phyloP scores from a whole-genome alignment of 495 filamentous ascomycete species.

The Trichoderma erinaceum region DNA sequence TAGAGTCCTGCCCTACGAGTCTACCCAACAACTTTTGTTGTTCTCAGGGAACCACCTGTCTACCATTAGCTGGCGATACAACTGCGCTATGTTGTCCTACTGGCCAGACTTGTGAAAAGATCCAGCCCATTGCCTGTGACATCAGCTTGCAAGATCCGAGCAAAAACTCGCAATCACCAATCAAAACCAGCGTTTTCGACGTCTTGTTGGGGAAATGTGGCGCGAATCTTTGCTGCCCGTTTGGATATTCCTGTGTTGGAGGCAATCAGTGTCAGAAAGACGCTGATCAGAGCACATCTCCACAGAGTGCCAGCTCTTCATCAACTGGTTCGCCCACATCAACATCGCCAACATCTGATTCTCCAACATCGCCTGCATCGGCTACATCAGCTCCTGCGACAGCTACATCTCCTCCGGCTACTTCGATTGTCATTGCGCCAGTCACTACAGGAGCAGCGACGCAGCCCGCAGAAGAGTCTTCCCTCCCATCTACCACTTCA shows the following conservation, averaged over 20 bases:
- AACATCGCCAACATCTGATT: slow-evolving; percentile 21
- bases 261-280: slow-evolving; percentile 35
- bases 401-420: slow-evolving; percentile 12
- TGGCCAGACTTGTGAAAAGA: slow-evolving; percentile 54
- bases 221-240: slow-evolving; percentile 62
- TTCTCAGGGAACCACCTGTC: slow-evolving; percentile 52
- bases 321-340: neutral
- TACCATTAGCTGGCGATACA: slow-evolving; percentile 56
- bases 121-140: slow-evolving; percentile 68
- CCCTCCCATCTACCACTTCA: neutral
- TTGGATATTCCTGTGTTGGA: slow-evolving; percentile 65
- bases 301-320: slow-evolving; percentile 19
- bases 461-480: neutral
- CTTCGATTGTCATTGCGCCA: slow-evolving; percentile 19
- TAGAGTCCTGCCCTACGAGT: slow-evolving; percentile 44
- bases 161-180: slow-evolving; percentile 49
- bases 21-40: slow-evolving; percentile 77
- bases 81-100: slow-evolving; percentile 74
- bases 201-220: slow-evolving; percentile 53
- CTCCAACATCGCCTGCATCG: slow-evolving; percentile 26
- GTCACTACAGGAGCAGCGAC: slow-evolving; percentile 12
- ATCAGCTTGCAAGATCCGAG: slow-evolving; percentile 58
- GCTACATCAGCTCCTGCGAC: slow-evolving; percentile 21
- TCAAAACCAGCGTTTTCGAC: slow-evolving; percentile 64
- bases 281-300: slow-evolving; percentile 31